Conservation (phyloP, 2,329 filamentous ascomycete genomes). For the Penicillium sp. region DNA sequence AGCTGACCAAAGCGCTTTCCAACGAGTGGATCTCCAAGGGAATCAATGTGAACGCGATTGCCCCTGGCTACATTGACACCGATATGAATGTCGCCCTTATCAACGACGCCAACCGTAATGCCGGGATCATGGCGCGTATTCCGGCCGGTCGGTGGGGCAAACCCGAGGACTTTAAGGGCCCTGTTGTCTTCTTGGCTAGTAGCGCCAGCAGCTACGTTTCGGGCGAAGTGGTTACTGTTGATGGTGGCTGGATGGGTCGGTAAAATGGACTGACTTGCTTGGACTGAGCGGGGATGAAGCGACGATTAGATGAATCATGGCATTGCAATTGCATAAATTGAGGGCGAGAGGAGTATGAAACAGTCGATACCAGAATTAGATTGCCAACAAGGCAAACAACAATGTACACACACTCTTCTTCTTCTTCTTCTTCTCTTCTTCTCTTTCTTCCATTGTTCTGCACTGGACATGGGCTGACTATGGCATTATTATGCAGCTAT, state of each 20-base stretch:
- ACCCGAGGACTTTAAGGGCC: constrained; percentile 85
- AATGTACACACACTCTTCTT: no score
- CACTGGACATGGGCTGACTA: background rate
- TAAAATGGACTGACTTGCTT: constrained; percentile 49
- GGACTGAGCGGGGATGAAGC: no score
- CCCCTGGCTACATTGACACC: constrained; percentile 88
- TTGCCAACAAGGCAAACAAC: no score
- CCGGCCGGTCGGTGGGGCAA: constrained; percentile 81
- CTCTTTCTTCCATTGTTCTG: background rate
- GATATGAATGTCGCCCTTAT: constrained; percentile 89
- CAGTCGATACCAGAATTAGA: no score
- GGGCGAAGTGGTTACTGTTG: constrained; percentile 79
- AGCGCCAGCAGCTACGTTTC: constrained; percentile 76
- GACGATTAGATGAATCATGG: no score
- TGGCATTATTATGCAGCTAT: background rate
- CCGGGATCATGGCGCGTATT: constrained; percentile 76
- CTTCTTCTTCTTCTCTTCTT: no score
- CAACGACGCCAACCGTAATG: constrained; percentile 68
- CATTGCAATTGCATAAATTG: constrained; percentile 1
- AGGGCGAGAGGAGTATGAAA: no score
- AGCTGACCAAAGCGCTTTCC: constrained; percentile 80
- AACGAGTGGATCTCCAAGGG: constrained; percentile 86
- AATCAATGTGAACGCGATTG: constrained; percentile 84
- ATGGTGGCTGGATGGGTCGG: constrained; percentile 91
- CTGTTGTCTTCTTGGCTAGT: constrained; percentile 75